Percentiles rank a stretch among this genome's conserved stretches.
phyloP scores from a whole-genome alignment of 106 monocot genomes.

The Cymbidium sinense region DNA sequence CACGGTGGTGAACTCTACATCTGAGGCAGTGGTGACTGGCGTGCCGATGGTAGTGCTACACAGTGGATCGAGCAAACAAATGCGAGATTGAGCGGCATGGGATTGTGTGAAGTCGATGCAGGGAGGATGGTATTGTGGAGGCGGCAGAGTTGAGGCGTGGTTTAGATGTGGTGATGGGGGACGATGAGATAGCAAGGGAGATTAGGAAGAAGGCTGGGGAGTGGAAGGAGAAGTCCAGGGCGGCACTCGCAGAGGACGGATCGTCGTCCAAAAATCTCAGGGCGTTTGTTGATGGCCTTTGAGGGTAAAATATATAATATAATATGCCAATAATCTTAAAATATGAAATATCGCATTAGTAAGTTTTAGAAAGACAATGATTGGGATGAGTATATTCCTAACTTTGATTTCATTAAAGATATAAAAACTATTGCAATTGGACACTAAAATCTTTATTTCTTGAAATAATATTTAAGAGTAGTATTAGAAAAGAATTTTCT shows the following conservation, averaged over 20 bases:
- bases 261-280: slow-evolving; percentile 21
- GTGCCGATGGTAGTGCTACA: slow-evolving; percentile 25
- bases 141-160: slow-evolving; percentile 12
- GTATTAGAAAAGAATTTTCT: no score
- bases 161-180: slow-evolving; percentile 22
- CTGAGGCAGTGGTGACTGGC: slow-evolving; percentile 30
- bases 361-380: no score
- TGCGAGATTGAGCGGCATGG: slow-evolving; percentile 13
- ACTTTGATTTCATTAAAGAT: no score
- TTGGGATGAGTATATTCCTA: no score
- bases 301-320: no score
- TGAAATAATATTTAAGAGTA: no score
- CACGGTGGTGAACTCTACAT: slow-evolving; percentile 77
- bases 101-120: slow-evolving; percentile 10
- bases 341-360: no score
- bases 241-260: slow-evolving; percentile 11
- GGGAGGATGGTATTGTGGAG: slow-evolving; percentile 14
- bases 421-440: no score
- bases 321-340: no score
- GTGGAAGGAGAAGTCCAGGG: slow-evolving; percentile 12
- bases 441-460: no score
- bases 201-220: slow-evolving; percentile 10
- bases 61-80: slow-evolving; percentile 28
- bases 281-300: slow-evolving; percentile 1
- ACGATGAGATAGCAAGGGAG: neutral